Percentiles rank a stretch among this genome's conserved stretches.
phyloP scores from a whole-genome alignment of 2,329 filamentous ascomycete genomes.

The Dactylonectria estremocensis region DNA sequence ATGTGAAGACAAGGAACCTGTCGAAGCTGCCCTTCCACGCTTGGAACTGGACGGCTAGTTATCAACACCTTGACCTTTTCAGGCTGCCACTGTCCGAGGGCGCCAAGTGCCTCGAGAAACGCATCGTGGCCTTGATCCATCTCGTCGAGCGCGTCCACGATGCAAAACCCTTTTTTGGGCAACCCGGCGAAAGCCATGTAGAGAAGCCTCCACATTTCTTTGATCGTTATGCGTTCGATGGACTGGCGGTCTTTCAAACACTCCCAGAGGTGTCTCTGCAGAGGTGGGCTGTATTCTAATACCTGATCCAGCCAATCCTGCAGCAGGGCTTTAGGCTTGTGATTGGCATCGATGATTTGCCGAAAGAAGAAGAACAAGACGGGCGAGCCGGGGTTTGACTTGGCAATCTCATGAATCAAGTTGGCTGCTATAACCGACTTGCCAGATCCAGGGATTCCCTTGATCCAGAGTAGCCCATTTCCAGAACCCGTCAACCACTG shows the following conservation, averaged over 20 bases:
- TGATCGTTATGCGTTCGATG: slow-evolving; percentile 22
- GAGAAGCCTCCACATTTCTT: slow-evolving; percentile 52
- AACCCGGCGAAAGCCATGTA: slow-evolving; percentile 41
- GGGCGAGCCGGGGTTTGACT: slow-evolving; percentile 29
- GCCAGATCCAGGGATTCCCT: slow-evolving; percentile 57
- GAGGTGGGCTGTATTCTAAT: slow-evolving; percentile 48
- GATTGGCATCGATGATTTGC: slow-evolving; percentile 56
- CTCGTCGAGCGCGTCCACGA: slow-evolving; percentile 64
- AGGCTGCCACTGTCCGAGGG: slow-evolving; percentile 51
- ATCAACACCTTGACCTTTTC: slow-evolving; percentile 58
- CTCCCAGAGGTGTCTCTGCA: slow-evolving; percentile 46
- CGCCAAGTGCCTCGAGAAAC: slow-evolving; percentile 53
- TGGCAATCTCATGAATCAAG: slow-evolving; percentile 36
- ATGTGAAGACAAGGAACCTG: slow-evolving; percentile 48
- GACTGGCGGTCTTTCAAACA: slow-evolving; percentile 17
- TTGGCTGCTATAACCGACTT: slow-evolving; percentile 55
- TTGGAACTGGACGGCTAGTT: slow-evolving; percentile 58
- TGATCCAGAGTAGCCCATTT: slow-evolving; percentile 38
- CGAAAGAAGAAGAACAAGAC: slow-evolving; percentile 59
- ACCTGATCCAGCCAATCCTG: slow-evolving; percentile 56
- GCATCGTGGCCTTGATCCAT: slow-evolving; percentile 56
- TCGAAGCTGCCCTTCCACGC: slow-evolving; percentile 51
- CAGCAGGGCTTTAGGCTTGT: slow-evolving; percentile 48
- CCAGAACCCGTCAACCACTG: slow-evolving; percentile 28
- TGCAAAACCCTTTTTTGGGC: slow-evolving; percentile 52